These are phyloP conservation scores for Ceratocystis ficicola DNA, from an alignment of 2,329 filamentous ascomycete species.

Conservation along the genomic window DNA sequence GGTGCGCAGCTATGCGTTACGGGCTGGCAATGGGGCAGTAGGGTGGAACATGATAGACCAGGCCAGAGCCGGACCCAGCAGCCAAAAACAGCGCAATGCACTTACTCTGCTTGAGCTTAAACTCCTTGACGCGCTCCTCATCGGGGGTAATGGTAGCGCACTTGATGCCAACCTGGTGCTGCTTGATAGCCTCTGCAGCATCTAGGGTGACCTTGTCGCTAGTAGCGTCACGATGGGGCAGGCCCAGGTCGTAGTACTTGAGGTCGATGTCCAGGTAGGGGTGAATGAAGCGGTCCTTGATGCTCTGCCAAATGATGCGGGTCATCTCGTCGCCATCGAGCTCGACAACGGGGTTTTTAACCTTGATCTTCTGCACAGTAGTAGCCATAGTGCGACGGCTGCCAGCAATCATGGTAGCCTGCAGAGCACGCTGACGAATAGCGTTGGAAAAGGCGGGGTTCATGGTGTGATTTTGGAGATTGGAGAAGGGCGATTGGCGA, in stretches of 20 bases:
- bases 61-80: background rate
- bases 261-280: slow-evolving; percentile 95
- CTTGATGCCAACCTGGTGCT: slow-evolving; percentile 97
- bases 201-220: slow-evolving; percentile 93
- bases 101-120: slow-evolving; percentile 95
- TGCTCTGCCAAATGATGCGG: slow-evolving; percentile 95
- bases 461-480: slow-evolving; percentile 15
- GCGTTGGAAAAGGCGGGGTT: slow-evolving; percentile 21
- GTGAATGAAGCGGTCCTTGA: slow-evolving; percentile 98
- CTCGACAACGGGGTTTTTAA: slow-evolving; percentile 98
- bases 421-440: slow-evolving; percentile 21
- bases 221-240: slow-evolving; percentile 91
- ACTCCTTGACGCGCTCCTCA: slow-evolving; percentile 91
- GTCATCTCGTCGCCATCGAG: slow-evolving; percentile 96
- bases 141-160: slow-evolving; percentile 98
- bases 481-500: background rate
- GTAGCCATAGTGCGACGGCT: slow-evolving; percentile 40
- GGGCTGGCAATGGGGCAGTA: too few relatives aligned
- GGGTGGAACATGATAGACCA: background rate
- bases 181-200: slow-evolving; percentile 94
- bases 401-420: slow-evolving; percentile 23
- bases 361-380: slow-evolving; percentile 76
- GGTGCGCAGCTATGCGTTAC: background rate
- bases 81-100: slow-evolving; percentile 19
- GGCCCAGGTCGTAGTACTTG: slow-evolving; percentile 93